Evolutionary conservation across 1,139 yeast genomes (phyloP), one percentile per base, ranked within the genome.

Genomic region (Geotrichum cucujoidarum): DNA sequence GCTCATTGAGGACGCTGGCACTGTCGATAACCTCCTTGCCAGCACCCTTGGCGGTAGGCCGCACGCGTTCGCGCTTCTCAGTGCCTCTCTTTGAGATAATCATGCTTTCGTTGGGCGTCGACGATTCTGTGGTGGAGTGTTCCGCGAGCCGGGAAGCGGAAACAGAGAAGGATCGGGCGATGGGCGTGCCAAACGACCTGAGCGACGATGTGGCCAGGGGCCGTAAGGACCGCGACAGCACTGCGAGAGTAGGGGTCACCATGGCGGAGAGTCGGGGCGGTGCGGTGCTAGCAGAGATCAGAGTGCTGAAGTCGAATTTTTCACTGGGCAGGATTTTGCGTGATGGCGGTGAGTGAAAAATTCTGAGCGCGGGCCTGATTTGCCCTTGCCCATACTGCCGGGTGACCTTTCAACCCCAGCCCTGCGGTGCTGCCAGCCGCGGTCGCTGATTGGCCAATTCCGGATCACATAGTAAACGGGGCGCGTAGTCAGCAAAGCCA

Each of bases 1-100:
- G 51, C 29, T 56, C 57, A 16, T 50, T 41, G 38, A 54, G 54
- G 30, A 58, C 52, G n/a, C 40, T 42, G n/a, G 55, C 50, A 13
- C 43, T 53, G n/a, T 45, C 50, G 11, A 50, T 29, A 31, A 51
- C 49, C 20, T 50, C 47, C 45, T 49, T 53, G 24, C 50, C 46
- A 11, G 48, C 48, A 39, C 52, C 46, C 45, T 46, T 55, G 10
- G 55, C 39, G 3, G 53, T 39, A 13, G 57, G 54, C 4, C 56
- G 41, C 7, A 47, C 46, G 13, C 54, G 50, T 40, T 53, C 53
- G 8, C 54, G 48, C 30, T 45, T 42, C 16, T 43, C 40, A 16
- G 49, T 43, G 14, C 41, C 40, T 11, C 17, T 8, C 13, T 37
- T 37, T 6, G 25, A 6, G 32, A 6, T 25, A 20, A 37, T 24